A percentile compares a stretch with the other conserved stretches of the same genome.
phyloP scores from a whole-genome alignment of 2,329 filamentous ascomycete species.

The Colletotrichum sp. region DNA sequence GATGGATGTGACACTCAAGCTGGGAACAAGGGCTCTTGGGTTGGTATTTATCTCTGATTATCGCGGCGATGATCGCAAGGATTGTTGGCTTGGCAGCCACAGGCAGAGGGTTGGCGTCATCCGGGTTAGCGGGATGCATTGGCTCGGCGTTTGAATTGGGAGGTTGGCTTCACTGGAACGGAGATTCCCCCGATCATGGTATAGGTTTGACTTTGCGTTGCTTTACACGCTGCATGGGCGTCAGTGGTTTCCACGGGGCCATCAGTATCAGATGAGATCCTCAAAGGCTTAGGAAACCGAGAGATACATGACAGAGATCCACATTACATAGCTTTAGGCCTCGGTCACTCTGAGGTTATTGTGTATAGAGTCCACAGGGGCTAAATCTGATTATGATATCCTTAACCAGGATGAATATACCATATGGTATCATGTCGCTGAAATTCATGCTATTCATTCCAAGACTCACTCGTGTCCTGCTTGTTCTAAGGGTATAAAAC shows the following conservation, averaged over 20 bases:
- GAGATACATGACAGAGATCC: background rate
- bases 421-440: background rate
- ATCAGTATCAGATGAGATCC: background rate
- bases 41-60: constrained; percentile 63
- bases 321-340: background rate
- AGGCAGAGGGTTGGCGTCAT: background rate
- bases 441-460: background rate
- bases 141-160: constrained; percentile 17
- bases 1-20: constrained; percentile 62
- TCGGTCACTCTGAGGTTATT: background rate
- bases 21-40: constrained; percentile 60
- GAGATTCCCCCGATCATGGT: constrained; percentile 9
- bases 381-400: background rate
- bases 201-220: constrained; percentile 15
- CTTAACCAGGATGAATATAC: background rate
- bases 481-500: background rate
- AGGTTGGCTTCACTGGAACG: background rate
- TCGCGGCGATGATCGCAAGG: background rate
- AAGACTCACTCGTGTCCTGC: background rate
- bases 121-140: constrained; percentile 14
- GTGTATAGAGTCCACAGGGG: background rate
- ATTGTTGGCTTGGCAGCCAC: constrained; percentile 47
- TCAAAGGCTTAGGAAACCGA: background rate
- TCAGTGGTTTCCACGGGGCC: background rate
- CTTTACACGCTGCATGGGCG: background rate